Base-by-base conservation (phyloP, 257 asterid genomes). In the Petunia axillaris region DNA sequence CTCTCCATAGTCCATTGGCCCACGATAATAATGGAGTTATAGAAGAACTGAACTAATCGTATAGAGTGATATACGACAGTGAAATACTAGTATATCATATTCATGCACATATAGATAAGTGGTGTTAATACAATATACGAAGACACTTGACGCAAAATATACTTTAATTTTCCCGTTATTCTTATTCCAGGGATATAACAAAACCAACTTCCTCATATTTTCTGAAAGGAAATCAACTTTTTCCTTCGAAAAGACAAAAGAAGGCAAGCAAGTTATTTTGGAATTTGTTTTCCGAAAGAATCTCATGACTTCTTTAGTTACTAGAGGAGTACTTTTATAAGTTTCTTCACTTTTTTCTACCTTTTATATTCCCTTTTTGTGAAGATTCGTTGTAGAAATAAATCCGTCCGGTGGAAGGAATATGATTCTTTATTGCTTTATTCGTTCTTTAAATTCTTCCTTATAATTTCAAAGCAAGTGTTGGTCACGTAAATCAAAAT, bases 1-100 rank as follows among this genome's bases (percentile, higher is more conserved):
- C 62, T 50, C 78, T 73, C 78, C 78, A 73, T 73, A 25, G 16
- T 4, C 60, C 35, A 10, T 48, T 35, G 60, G 35, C 77, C 60
- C 60, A 10, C 77, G 25, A 14, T 48, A 52, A 35, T 37, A 48
- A 14, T 46, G 53, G 53, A 14, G 1, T 73, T 25, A 11, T 11
- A 5, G 62, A 44, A 35, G 35, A 35, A 50, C 1, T 73, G 2
- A 3, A 36, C 60, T 48, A 71, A 35, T 70, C 9, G 4, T 44
- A 16, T 46, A 46, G 25, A 25, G 25, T 25, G 25, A 25, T 25
- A 25, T 25, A 25, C 25, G 25, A 25, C 25, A 25, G 25, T 25
- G 25, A 25, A 25, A 25, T 25, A 25, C 25, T 25, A 25, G 25
- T 25, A 25, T 25, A 25, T 25, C 25, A 25, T 25, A 25, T 25